These are phyloP conservation scores for Metschnikowia similis DNA, from an alignment of 805 yeast species.

Conservation along the genomic window DNA sequence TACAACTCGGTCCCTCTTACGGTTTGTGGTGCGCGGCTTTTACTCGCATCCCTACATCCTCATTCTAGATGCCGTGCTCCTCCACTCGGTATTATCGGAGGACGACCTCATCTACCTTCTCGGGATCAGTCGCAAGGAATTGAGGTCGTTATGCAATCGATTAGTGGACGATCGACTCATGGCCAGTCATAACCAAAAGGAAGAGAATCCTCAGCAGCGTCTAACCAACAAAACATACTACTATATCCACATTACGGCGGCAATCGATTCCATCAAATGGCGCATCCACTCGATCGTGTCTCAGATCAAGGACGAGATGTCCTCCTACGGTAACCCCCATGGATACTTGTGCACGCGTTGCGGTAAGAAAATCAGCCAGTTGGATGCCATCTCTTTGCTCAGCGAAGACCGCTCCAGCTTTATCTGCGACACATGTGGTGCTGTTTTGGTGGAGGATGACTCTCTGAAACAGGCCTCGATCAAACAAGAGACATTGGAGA, in stretches of 20 bases:
- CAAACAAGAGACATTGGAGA: conserved; percentile 76
- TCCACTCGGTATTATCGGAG: conserved; percentile 87
- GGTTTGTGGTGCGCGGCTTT: conserved; percentile 82
- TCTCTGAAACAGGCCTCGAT: conserved; percentile 74
- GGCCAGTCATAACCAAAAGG: conserved; percentile 67
- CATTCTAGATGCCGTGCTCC: conserved; percentile 78
- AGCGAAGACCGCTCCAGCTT: conserved; percentile 80
- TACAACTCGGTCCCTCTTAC: conserved; percentile 51
- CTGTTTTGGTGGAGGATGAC: conserved; percentile 79
- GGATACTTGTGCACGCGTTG: conserved; percentile 92
- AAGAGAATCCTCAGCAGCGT: conserved; percentile 53
- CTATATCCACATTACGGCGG: conserved; percentile 85
- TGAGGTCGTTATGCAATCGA: conserved; percentile 75
- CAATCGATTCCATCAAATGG: conserved; percentile 96
- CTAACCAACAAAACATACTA: conserved; percentile 75
- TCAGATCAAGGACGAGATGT: conserved; percentile 72
- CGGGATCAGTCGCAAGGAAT: conserved; percentile 81
- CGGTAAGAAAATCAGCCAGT: conserved; percentile 70
- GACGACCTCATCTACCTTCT: conserved; percentile 81
- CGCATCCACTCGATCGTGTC: conserved; percentile 85
- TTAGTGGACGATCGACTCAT: conserved; percentile 81
- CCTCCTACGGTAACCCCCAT: conserved; percentile 83
- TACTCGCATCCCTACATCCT: conserved; percentile 80
- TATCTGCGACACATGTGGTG: conserved; percentile 80
- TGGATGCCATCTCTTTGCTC: conserved; percentile 81